Conservation (phyloP, 177 flowering plant genomes). For the Vitis hybrid region DNA sequence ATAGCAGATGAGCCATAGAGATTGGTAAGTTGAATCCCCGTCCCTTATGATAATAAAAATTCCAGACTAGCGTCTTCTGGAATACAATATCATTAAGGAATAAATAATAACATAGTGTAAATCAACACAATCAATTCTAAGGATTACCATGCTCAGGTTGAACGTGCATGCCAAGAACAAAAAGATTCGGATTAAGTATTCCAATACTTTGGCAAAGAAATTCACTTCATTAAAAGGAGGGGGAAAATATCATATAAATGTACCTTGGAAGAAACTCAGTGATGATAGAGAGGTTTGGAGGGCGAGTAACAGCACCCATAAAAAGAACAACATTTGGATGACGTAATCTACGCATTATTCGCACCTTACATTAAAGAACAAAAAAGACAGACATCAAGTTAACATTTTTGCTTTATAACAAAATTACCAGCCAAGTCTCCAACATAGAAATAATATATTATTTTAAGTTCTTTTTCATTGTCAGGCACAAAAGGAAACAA, state of each 20-base stretch:
- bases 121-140: too few species aligned
- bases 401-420: background rate
- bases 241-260: background rate
- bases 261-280: conserved; percentile 97
- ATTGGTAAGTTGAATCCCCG: too few species aligned
- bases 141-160: too few species aligned
- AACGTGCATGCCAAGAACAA: too few species aligned
- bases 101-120: too few species aligned
- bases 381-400: background rate
- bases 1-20: too few species aligned
- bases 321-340: conserved; percentile 98
- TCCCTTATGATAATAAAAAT: too few species aligned
- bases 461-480: too few species aligned
- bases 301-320: conserved; percentile 98
- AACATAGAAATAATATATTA: background rate
- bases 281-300: conserved; percentile 92
- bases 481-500: too few species aligned
- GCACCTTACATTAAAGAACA: conserved; percentile 51
- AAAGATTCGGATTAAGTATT: background rate
- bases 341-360: conserved; percentile 89
- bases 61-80: too few species aligned
- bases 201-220: background rate
- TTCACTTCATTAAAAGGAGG: background rate
- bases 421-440: background rate
- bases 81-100: too few species aligned